phyloP scores from a whole-genome alignment of 371 early-diverging fungal genomes.

The Massospora cicadina region DNA sequence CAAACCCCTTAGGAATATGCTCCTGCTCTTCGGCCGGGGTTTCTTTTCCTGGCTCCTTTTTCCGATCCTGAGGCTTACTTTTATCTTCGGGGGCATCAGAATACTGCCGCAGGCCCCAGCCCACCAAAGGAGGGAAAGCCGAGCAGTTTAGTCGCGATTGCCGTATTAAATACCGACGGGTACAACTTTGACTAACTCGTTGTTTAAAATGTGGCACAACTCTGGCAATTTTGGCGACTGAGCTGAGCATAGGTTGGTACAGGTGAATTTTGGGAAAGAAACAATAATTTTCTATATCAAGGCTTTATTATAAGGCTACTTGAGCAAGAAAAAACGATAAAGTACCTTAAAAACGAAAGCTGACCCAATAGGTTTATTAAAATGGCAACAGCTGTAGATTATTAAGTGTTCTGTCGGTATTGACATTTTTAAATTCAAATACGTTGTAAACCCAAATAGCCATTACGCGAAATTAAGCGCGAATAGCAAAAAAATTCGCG shows the following conservation, averaged over 20 bases:
- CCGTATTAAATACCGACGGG: neutral
- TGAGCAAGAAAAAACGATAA: too few relatives aligned
- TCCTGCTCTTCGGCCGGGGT: conserved; percentile 10
- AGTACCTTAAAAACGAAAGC: too few relatives aligned
- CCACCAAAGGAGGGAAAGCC: neutral
- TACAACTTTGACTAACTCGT: neutral
- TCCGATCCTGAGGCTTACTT: too few relatives aligned
- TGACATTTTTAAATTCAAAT: too few relatives aligned
- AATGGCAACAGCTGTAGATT: too few relatives aligned
- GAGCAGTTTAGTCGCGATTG: neutral
- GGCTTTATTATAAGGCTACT: too few relatives aligned
- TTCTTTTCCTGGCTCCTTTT: neutral
- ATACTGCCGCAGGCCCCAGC: neutral
- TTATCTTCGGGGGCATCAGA: neutral
- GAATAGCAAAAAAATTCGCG: too few relatives aligned
- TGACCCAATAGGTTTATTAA: too few relatives aligned
- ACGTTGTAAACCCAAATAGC: too few relatives aligned
- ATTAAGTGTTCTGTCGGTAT: too few relatives aligned
- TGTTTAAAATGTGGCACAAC: neutral
- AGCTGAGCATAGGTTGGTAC: neutral
- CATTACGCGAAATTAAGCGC: too few relatives aligned
- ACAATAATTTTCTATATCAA: neutral
- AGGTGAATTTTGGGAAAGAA: neutral
- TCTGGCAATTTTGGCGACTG: neutral
- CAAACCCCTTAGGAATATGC: conserved; percentile 20